Percentiles rank a stretch among this genome's conserved stretches.
These are phyloP conservation scores for Escovopsis sp. DNA, from an alignment of 2,329 filamentous ascomycete species.

Conservation along the genomic window DNA sequence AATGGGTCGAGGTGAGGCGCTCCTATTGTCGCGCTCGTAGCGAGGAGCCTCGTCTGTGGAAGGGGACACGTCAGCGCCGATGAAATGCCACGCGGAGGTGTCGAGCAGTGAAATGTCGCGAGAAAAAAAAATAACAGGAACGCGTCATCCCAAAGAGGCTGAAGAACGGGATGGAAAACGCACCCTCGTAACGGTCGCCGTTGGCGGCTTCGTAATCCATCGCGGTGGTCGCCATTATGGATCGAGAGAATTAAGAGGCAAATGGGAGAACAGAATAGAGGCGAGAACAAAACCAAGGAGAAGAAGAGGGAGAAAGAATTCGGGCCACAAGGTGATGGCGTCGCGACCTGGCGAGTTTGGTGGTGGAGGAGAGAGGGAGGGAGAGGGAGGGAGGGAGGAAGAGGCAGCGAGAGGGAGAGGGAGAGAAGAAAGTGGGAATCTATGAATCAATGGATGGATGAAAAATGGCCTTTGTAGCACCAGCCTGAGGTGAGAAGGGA, in stretches of 20 bases:
- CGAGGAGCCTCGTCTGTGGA: conserved; percentile 45
- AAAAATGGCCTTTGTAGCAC: neutral
- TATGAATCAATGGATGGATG: neutral
- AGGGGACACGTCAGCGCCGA: neutral
- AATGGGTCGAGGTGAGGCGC: conserved; percentile 46
- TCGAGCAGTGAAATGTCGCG: conserved; percentile 4
- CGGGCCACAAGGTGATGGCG: conserved; percentile 2
- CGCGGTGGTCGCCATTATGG: conserved; percentile 44
- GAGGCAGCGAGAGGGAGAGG: conserved; percentile 2
- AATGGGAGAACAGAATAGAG: too few species aligned
- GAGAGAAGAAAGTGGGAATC: conserved; percentile 1
- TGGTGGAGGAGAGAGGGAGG: conserved; percentile 5
- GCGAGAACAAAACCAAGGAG: conserved; percentile 6
- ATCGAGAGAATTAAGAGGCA: neutral
- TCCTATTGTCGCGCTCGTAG: conserved; percentile 52
- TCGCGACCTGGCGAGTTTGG: conserved; percentile 1
- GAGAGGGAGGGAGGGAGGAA: conserved; percentile 4
- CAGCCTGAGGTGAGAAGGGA: conserved; percentile 5
- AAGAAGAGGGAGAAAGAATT: neutral
- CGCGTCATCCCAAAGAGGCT: neutral
- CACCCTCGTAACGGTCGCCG: conserved; percentile 53
- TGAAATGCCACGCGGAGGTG: neutral
- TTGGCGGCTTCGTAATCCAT: conserved; percentile 60
- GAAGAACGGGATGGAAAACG: conserved; percentile 11
- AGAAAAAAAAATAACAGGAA: conserved; percentile 1